Conservation (phyloP, 208 protist genomes). For the Leptomonas pyrrhocoris region DNA sequence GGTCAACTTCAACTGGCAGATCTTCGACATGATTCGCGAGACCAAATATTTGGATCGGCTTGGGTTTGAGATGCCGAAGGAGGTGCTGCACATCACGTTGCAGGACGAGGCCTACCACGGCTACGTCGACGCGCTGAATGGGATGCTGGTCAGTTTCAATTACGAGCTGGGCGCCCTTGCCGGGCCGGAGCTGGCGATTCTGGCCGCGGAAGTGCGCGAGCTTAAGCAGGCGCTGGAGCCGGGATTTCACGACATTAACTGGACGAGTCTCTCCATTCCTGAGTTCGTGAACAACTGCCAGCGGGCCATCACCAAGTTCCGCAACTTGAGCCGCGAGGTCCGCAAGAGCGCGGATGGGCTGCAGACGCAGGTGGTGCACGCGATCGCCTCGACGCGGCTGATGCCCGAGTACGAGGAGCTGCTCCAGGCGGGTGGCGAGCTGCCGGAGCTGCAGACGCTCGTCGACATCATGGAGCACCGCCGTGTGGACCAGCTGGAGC, state of each 20-base stretch:
- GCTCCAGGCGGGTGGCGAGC: constrained; percentile 81
- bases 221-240: constrained; percentile 91
- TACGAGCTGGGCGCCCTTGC: constrained; percentile 84
- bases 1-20: constrained; percentile 95
- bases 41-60: constrained; percentile 97
- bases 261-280: constrained; percentile 97
- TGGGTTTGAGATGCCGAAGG: constrained; percentile 96
- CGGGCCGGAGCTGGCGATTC: constrained; percentile 91
- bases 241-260: constrained; percentile 97
- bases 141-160: constrained; percentile 94
- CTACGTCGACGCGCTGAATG: constrained; percentile 95
- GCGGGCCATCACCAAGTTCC: constrained; percentile 96
- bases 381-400: constrained; percentile 85
- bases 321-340: constrained; percentile 95
- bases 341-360: constrained; percentile 96
- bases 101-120: constrained; percentile 98
- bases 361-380: constrained; percentile 91
- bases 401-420: constrained; percentile 82
- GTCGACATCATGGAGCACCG: constrained; percentile 91
- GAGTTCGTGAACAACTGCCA: constrained; percentile 95
- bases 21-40: constrained; percentile 97
- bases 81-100: constrained; percentile 96
- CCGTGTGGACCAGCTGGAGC: constrained; percentile 79
- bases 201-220: constrained; percentile 87
- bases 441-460: constrained; percentile 92